These are phyloP conservation scores for Bipolaris victoriae DNA, from an alignment of 2,329 filamentous ascomycete species.

Conservation along the genomic window DNA sequence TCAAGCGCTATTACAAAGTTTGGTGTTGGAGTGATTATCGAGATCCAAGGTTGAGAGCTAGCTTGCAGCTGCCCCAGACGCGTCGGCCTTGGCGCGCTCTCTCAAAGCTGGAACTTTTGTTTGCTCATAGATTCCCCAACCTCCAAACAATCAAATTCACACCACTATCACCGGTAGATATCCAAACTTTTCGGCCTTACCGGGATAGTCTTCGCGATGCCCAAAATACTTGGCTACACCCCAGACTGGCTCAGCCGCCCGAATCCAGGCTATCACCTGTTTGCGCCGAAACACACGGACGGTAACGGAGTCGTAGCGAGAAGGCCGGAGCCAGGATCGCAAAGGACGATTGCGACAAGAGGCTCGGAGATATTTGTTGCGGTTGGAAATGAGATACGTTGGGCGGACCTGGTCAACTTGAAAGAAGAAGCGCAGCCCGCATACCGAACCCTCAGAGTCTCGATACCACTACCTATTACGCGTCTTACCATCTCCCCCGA, in stretches of 20 bases:
- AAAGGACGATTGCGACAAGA: constrained; percentile 74
- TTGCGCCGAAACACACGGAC: constrained; percentile 60
- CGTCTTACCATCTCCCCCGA: constrained; percentile 86
- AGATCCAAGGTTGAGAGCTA: constrained; percentile 9
- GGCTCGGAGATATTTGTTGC: constrained; percentile 90
- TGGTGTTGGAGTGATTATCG: neutral
- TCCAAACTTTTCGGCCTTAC: neutral
- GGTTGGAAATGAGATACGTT: constrained; percentile 86
- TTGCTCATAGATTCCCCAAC: constrained; percentile 5
- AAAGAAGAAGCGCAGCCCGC: constrained; percentile 61
- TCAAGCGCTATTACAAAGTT: neutral
- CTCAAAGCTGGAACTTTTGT: constrained; percentile 24
- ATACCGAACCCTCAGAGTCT: constrained; percentile 67
- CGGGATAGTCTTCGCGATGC: constrained; percentile 63
- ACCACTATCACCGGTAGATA: constrained; percentile 11
- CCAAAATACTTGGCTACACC: constrained; percentile 82
- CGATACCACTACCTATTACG: constrained; percentile 80
- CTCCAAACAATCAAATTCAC: constrained; percentile 3
- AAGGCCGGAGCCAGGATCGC: constrained; percentile 49
- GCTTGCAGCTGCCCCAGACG: constrained; percentile 22
- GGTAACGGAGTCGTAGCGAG: constrained; percentile 37
- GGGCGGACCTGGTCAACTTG: constrained; percentile 81
- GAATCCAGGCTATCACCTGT: constrained; percentile 78
- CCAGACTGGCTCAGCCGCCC: constrained; percentile 84
- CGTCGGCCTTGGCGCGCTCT: constrained; percentile 16